phyloP scores from a whole-genome alignment of 163 green algal species.

The Prototheca cutis region DNA sequence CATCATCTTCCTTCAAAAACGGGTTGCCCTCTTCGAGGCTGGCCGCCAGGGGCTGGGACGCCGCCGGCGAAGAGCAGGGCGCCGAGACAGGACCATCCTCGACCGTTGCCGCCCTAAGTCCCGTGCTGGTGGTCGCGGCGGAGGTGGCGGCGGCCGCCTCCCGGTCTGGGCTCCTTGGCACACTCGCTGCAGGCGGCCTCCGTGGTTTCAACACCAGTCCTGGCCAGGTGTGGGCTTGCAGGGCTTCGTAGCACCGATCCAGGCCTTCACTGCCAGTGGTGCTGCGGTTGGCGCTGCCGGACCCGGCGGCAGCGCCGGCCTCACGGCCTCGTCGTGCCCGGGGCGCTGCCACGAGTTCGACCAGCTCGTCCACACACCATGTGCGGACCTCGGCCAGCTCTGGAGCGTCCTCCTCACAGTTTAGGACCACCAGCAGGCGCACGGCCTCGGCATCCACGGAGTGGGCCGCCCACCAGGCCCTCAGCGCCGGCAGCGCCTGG shows the following conservation, averaged over 20 bases:
- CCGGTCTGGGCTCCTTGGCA: no score
- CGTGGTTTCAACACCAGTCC: slow-evolving; percentile 40
- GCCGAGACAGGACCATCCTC: no score
- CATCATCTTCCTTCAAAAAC: no score
- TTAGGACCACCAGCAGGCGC: slow-evolving; percentile 1
- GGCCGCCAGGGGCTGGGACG: no score
- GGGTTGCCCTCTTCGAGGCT: no score
- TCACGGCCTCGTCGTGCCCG: slow-evolving; percentile 7
- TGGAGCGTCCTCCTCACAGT: not conserved
- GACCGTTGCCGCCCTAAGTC: no score
- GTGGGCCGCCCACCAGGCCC: slow-evolving; percentile 10
- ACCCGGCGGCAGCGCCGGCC: slow-evolving; percentile 8
- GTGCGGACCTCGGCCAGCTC: no score
- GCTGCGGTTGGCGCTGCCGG: no score
- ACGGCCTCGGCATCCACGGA: not conserved
- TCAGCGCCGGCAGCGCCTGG: slow-evolving; percentile 10
- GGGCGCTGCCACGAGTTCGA: not conserved
- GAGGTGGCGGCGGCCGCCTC: no score
- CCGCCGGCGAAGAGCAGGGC: no score
- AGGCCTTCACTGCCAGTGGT: slow-evolving; percentile 28
- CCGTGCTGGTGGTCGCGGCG: no score
- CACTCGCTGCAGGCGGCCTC: no score
- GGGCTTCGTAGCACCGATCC: slow-evolving; percentile 34
- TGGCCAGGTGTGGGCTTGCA: slow-evolving; percentile 59
- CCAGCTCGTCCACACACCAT: not conserved